phyloP scores from a whole-genome alignment of 2,329 filamentous ascomycete genomes.

The Aspergillus hortae region DNA sequence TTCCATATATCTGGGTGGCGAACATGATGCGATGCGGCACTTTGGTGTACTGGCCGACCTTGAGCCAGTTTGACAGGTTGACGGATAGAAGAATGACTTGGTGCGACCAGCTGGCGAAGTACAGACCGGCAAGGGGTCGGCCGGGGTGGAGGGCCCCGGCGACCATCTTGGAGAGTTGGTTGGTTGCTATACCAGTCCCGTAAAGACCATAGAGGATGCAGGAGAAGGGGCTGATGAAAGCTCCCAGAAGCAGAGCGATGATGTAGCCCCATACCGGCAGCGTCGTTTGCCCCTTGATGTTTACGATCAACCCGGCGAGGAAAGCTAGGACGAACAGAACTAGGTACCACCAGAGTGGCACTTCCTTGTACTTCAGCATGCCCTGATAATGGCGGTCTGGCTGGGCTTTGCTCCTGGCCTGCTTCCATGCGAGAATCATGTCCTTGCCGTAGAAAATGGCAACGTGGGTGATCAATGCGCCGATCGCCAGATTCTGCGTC shows the following conservation, averaged over 20 bases:
- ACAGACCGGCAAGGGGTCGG: constrained; percentile 22
- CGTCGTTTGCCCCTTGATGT: constrained; percentile 46
- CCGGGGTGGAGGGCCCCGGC: constrained; percentile 23
- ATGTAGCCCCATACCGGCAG: constrained; percentile 49
- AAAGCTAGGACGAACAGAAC: constrained; percentile 50
- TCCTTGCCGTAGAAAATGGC: too few relatives aligned
- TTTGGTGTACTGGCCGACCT: constrained; percentile 41
- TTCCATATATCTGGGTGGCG: constrained; percentile 54
- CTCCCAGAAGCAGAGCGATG: constrained; percentile 39
- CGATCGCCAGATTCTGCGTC: too few relatives aligned
- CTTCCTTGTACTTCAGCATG: constrained; percentile 47
- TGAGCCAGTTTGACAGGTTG: constrained; percentile 20
- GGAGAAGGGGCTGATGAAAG: constrained; percentile 49
- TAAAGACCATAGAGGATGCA: constrained; percentile 19
- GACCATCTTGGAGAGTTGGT: constrained; percentile 27
- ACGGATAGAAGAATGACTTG: constrained; percentile 24
- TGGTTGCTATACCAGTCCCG: constrained; percentile 16
- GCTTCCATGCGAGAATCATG: too few relatives aligned
- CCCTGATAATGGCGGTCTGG: too few relatives aligned
- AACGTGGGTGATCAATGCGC: too few relatives aligned
- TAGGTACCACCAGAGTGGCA: constrained; percentile 58
- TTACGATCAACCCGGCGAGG: constrained; percentile 46
- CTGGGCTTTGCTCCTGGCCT: too few relatives aligned
- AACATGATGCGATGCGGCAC: constrained; percentile 56
- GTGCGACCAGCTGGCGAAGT: constrained; percentile 28